Percentiles rank a stretch among this genome's conserved stretches.
phyloP scores from a whole-genome alignment of 1,284 basidiomycete species.

The Somion occarium region DNA sequence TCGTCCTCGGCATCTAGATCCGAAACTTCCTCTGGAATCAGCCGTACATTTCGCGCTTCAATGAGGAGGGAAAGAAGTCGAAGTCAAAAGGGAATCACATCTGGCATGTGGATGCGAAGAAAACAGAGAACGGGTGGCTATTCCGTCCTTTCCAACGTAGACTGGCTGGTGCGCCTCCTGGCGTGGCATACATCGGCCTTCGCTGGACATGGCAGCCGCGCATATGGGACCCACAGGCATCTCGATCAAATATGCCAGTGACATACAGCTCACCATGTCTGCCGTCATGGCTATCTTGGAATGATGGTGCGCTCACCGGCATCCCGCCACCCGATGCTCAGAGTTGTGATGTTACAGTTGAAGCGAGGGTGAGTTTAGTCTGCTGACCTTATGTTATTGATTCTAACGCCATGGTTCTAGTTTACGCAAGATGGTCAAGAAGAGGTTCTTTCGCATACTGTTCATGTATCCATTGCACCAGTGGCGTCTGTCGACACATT shows the following conservation, averaged over 20 bases:
- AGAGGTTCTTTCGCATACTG: conserved; percentile 58
- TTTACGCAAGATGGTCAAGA: conserved; percentile 71
- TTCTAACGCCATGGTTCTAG: conserved; percentile 30
- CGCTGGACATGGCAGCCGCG: conserved; percentile 91
- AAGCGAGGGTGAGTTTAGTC: conserved; percentile 55
- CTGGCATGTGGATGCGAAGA: conserved; percentile 97
- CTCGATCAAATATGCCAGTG: conserved; percentile 76
- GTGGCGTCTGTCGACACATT: conserved; percentile 59
- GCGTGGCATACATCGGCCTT: conserved; percentile 80
- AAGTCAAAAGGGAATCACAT: conserved; percentile 99
- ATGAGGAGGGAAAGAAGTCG: conserved; percentile 98
- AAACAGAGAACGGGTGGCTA: conserved; percentile 78
- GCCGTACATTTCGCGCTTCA: conserved; percentile 94
- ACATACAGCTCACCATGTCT: conserved; percentile 76
- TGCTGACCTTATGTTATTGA: conserved; percentile 14
- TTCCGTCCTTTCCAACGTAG: conserved; percentile 91
- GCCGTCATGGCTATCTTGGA: conserved; percentile 88
- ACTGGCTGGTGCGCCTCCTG: conserved; percentile 77
- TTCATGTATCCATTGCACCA: conserved; percentile 69
- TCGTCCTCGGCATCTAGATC: conserved; percentile 54
- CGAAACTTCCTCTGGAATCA: conserved; percentile 96
- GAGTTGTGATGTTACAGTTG: conserved; percentile 65
- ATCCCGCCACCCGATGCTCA: conserved; percentile 68
- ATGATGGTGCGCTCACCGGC: conserved; percentile 72
- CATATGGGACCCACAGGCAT: conserved; percentile 95